Base-by-base conservation (phyloP, 2,329 filamentous ascomycete species). In the Colletotrichum chrysophilum region DNA sequence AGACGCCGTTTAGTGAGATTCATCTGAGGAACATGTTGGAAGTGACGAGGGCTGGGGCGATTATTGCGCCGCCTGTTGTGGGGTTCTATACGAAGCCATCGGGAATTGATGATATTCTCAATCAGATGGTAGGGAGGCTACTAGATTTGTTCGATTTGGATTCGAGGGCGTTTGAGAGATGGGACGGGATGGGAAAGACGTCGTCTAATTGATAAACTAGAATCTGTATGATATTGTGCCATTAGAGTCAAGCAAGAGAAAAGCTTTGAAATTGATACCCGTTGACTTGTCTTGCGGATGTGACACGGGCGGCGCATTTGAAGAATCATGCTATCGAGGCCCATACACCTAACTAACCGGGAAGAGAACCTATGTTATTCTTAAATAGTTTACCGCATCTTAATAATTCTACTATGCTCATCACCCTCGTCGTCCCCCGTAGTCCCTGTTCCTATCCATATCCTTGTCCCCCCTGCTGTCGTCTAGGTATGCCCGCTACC, bases 61-160 rank as follows among this genome's bases (percentile, higher is more conserved):
- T 88, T 7, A 85, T 89, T 16, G 87, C 84, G 36, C 87, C 87
- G 6, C 85, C 86, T 2, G 85, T 89, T 5, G 83, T 84, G 6
- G 86, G 85, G 0, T 88, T 85, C 52, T 89, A 89, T 76, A 88
- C 83, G 7, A 79, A 79, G 60, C 83, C 87, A 7, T 77, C 77
- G 1, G 79, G 78, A 1, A 76, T 88, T 3, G 84, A 87, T 7
- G 87, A 88, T 14, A 56, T 88, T 14, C 79, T 86, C 4, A 81
- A 86, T 58, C 87, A 89, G 76, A 89, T 82, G 71, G 87, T 88
- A 2, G 87, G 86, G 1, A 82, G 88, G n/a, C 83, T 89, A 80
- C 70, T 89, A 52, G 87, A 89, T 78, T 67, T 86, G 28, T 86
- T 89, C 74, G 84, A 83, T 28, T 74, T 89, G 30, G 83, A 88